Evolutionary conservation across 495 filamentous ascomycete genomes (phyloP), one percentile per base, ranked within the genome.

Genomic region (Trichoderma virens): DNA sequence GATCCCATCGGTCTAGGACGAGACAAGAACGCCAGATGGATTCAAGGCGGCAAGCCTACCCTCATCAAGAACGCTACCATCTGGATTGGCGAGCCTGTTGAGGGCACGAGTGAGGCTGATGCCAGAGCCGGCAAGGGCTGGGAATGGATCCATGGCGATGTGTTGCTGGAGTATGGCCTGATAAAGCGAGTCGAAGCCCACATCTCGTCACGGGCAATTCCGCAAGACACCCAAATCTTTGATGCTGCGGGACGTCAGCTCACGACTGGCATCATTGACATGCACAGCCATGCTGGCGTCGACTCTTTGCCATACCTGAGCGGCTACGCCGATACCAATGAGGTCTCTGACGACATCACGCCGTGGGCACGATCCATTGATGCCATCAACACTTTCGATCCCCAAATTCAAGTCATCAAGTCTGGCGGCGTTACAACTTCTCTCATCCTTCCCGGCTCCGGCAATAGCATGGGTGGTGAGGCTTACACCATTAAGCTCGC

Each of bases 401-500:
- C 76, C 30, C 82, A 84, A 56, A 75, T 83, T 25, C 72, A 80
- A 63, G 79, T 85, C 59, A 88, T 89, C 74, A 85, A 85, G 62
- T 86, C 84, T 1, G 86, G 86, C 23, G 86, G 86, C n/a, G 83
- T 88, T 2, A 89, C 86, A 6, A 85, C 85, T 0, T 86, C 83
- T 35, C 75, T 89, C n/a, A 72, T 89, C 62, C 78, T 88, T 13
- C 86, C 86, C 3, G 86, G 86, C 0, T 83, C 79, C 8, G 84
- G 78, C 28, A 89, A 89, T 70, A 86, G 86, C 70, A 87, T 89
- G 71, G 86, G 85, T 32, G 86, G 86, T 65, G 85, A 88, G 73
- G 86, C 85, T 1, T 86, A 76, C 43, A 78, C 83, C 16, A 82
- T 89, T 66, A 89, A 88, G 76, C 83, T 85, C 65, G 75, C 80